phyloP scores from a whole-genome alignment of 768 basidiomycete genomes.

The Tulasnella sp. region DNA sequence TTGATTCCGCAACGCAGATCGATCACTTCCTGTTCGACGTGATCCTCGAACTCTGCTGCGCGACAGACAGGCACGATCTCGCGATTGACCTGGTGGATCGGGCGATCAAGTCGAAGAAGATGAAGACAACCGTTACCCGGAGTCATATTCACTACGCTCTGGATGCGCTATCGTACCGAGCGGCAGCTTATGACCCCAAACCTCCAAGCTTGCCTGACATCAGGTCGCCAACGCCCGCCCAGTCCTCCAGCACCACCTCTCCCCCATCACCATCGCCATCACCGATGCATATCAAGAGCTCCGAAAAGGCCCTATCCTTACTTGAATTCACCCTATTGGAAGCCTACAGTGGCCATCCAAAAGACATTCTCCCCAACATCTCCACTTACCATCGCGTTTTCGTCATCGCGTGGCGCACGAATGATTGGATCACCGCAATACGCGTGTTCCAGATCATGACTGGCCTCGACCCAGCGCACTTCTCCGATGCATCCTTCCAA shows the following conservation, averaged over 20 bases:
- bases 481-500: conserved; percentile 26
- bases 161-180: not conserved
- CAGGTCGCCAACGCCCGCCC: not conserved
- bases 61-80: not conserved
- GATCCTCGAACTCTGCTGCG: conserved; percentile 11
- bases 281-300: conserved; percentile 6
- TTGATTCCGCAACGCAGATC: not conserved
- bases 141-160: conserved; percentile 10
- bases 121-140: not conserved
- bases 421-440: conserved; percentile 50
- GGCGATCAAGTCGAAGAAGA: not conserved
- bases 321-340: conserved; percentile 47
- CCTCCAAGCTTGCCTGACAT: not conserved
- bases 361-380: conserved; percentile 38
- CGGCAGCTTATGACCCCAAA: not conserved
- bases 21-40: conserved; percentile 8
- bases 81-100: not conserved
- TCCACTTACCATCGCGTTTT: conserved; percentile 54
- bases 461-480: conserved; percentile 34
- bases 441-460: conserved; percentile 63
- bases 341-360: conserved; percentile 30
- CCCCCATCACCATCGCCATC: conserved; percentile 28
- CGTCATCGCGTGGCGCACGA: conserved; percentile 49
- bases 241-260: conserved; percentile 31
- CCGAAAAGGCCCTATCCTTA: conserved; percentile 43